Base-by-base conservation (phyloP, 2,329 filamentous ascomycete genomes). In the Sporothrix mexicana region DNA sequence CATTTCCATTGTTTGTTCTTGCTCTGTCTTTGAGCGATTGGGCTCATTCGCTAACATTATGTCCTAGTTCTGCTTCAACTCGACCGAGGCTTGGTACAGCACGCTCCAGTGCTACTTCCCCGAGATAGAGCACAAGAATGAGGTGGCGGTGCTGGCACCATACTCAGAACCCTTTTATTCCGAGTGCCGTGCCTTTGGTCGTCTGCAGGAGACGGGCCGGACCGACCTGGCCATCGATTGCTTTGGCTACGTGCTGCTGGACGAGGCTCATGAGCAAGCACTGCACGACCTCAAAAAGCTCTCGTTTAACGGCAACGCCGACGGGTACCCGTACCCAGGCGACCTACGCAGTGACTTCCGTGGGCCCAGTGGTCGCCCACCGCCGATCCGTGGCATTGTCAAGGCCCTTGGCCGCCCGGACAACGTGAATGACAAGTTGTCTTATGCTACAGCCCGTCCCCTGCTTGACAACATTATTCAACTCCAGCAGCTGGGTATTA, bases 141-240 rank as follows among this genome's bases (percentile, higher is more conserved):
- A 57, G 10, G 61, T 76, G 68, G 69, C 53, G 8, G 57, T 71
- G 20, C 25, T 77, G 15, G 76, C 72, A 71, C 47, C 77, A 15
- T 76, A 77, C 70, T 53, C 62, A 17, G 78, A 79, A 2, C 77
- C 78, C 0, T 79, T 79, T 64, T 75, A 70, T 72, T 70, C 69
- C 70, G 77, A 79, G 57, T 79, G 77, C 72, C 76, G 78, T 30
- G 78, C 77, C 61, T 80, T 76, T 72, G 78, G 77, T 20, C 78
- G 78, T 53, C 74, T 79, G 13, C 68, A 79, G 68, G 78, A 79
- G 73, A 66, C 73, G 12, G 77, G 76, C 47, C 62, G 74, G 30
- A 76, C 77, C 20, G 75, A 78, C 9, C 73, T 79, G 23, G 75
- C 77, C 15, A 59, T 75, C 23, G 51, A 51, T 41, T 79, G 77